Evolutionary conservation across 78 protist species (phyloP).

Genomic region (Mastigamoeba balamuthi): DNA sequence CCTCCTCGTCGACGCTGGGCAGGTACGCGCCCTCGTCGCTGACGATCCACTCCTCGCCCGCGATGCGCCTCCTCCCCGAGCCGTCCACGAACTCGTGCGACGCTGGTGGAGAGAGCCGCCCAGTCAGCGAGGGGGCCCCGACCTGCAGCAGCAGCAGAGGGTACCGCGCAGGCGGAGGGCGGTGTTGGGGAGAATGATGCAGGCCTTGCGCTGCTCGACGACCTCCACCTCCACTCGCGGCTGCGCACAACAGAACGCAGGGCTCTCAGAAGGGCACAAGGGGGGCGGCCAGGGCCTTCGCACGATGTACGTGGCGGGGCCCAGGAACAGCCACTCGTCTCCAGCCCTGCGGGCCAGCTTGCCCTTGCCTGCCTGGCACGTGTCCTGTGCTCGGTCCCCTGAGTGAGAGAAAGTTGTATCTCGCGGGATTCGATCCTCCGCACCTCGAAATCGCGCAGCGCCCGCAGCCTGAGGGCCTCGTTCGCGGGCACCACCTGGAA

Average conservation of each 20-base stretch:
- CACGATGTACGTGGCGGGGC: conserved; percentile 76
- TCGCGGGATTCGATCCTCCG: not conserved
- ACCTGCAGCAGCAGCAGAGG: no score
- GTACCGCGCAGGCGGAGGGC: conserved; percentile 29
- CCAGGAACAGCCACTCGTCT: conserved; percentile 71
- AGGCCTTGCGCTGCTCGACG: not conserved
- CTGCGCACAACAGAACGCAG: no score
- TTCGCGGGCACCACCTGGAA: conserved; percentile 39
- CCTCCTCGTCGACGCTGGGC: conserved; percentile 60
- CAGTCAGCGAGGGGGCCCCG: no score
- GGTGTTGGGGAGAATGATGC: not conserved
- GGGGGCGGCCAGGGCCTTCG: no score
- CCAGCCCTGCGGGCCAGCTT: conserved; percentile 34
- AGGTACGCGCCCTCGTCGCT: conserved; percentile 56
- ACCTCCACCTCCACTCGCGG: conserved; percentile 4
- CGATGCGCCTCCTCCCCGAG: conserved; percentile 15
- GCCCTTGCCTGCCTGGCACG: not conserved
- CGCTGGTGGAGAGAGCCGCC: conserved; percentile 21
- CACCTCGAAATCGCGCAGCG: conserved; percentile 55
- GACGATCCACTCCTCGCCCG: conserved; percentile 74
- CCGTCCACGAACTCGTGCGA: conserved; percentile 28
- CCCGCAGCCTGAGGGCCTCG: conserved; percentile 62
- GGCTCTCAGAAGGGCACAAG: no score
- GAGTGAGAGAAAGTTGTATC: not conserved
- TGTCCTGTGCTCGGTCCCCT: not conserved